Base-by-base conservation (phyloP, 2,329 filamentous ascomycete genomes). In the Alternaria angustiovoidea region DNA sequence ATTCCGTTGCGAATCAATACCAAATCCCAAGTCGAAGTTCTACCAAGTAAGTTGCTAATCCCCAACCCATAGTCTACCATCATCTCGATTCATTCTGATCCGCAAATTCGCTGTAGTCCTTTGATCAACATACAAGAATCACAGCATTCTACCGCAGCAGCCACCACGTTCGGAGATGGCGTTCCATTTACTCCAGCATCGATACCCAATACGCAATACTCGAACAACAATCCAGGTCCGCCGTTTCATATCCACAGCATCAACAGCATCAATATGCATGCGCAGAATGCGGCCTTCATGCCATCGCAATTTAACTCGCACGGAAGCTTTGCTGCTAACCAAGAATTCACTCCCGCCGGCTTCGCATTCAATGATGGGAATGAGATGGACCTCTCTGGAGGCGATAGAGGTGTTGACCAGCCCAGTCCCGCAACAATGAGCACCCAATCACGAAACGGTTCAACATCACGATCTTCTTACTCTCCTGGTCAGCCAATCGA, bases 321-420 rank as follows among this genome's bases (percentile, higher is more conserved):
- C 51, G 24, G 57, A 49, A 41, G 48, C 44, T 22, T 56, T 20
- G 49, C 51, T 14, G 39, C 54, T 26, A 52, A 46, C 26, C 57
- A 59, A 6, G 57, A 64, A 5, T 64, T 61, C 36, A 39, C 38
- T 5, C 42, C 57, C 6, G 54, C 61, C 12, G 58, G 57, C 1
- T 63, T 68, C 49, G 46, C 60, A 38, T 67, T 71, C 47, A 57
- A 53, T 16, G 73, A 75, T 12, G 57, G 54, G 7, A 72, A 58
- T 34, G 77, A 79, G 26, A 79, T 80, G 77, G 78, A 80, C 46
- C 60, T 72, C 2, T 75, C 76, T 4, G 67, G 57, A 20, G 53
- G 74, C 3, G 74, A 78, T 46, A 60, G 39, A 28, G 61, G 62
- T 36, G 60, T 51, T 48, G 76, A 78, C 53, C 68, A 75, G 16